A percentile compares a stretch with the other conserved stretches of the same genome.
Conservation (phyloP, 129 eudicot genomes). For the Helianthus tuberosus region DNA sequence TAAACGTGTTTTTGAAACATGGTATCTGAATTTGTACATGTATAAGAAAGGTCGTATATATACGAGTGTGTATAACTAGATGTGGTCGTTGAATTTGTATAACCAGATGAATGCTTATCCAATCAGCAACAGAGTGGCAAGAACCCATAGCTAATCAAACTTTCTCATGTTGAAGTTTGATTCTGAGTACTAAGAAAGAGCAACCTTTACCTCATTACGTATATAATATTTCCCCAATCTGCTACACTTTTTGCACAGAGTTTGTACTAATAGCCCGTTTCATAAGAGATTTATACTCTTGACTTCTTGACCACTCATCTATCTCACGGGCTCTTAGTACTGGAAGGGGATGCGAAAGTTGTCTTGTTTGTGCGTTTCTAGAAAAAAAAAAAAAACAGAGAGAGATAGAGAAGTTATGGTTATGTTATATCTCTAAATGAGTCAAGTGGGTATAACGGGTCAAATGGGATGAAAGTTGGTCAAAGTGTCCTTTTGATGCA, state of each 20-base stretch:
- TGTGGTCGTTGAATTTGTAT: not conserved
- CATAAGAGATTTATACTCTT: conserved; percentile 71
- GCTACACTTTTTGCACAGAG: conserved; percentile 51
- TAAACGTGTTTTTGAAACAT: conserved; percentile 19
- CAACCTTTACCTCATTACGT: conserved; percentile 13
- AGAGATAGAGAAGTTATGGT: not conserved
- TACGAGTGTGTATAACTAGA: conserved; percentile 16
- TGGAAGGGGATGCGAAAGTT: conserved; percentile 98
- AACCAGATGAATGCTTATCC: conserved; percentile 25
- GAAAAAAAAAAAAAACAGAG: not conserved
- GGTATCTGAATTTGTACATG: conserved; percentile 18
- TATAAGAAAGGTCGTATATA: conserved; percentile 6
- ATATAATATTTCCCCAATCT: conserved; percentile 6
- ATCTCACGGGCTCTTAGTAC: conserved; percentile 98
- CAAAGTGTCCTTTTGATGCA: not conserved
- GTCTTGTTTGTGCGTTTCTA: conserved; percentile 98
- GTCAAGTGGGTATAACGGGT: not conserved
- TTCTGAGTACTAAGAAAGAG: conserved; percentile 14
- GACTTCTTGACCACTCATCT: conserved; percentile 97
- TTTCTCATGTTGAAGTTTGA: conserved; percentile 1
- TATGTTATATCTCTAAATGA: conserved; percentile 1
- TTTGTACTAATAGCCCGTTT: conserved; percentile 55
- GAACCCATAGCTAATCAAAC: conserved; percentile 25
- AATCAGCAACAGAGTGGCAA: conserved; percentile 17
- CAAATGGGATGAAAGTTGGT: not conserved